Conservation (phyloP, 441 rosid species). For the Corymbia citriodora region DNA sequence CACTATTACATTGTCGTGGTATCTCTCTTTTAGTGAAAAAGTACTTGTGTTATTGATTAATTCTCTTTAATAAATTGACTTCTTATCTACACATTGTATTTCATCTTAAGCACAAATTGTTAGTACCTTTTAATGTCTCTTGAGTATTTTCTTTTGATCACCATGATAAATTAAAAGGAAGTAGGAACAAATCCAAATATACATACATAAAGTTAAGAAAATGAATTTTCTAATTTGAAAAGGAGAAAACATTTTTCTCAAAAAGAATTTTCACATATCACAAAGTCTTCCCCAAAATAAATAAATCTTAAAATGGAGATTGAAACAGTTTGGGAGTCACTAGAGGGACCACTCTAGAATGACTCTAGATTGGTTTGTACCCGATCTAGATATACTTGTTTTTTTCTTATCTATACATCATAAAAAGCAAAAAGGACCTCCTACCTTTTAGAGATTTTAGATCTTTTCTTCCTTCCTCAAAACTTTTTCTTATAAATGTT, state of each 20-base stretch:
- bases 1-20: not conserved
- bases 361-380: not conserved
- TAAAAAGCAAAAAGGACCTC: not conserved
- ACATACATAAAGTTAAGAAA: too few relatives aligned
- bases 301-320: not conserved
- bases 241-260: too few relatives aligned
- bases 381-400: not conserved
- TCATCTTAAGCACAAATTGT: not conserved
- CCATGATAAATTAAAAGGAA: too few relatives aligned
- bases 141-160: not conserved
- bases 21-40: not conserved
- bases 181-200: not conserved
- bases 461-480: not conserved
- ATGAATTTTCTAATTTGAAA: too few relatives aligned
- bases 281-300: too few relatives aligned
- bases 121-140: not conserved
- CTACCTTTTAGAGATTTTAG: not conserved
- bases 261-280: too few relatives aligned
- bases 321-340: not conserved
- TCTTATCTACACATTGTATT: too few relatives aligned
- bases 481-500: not conserved
- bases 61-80: too few relatives aligned
- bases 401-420: not conserved
- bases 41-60: too few relatives aligned
- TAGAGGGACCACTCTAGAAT: not conserved